These are phyloP conservation scores for Pichia cactophila DNA, from an alignment of 1,139 yeast species.

Conservation along the genomic window DNA sequence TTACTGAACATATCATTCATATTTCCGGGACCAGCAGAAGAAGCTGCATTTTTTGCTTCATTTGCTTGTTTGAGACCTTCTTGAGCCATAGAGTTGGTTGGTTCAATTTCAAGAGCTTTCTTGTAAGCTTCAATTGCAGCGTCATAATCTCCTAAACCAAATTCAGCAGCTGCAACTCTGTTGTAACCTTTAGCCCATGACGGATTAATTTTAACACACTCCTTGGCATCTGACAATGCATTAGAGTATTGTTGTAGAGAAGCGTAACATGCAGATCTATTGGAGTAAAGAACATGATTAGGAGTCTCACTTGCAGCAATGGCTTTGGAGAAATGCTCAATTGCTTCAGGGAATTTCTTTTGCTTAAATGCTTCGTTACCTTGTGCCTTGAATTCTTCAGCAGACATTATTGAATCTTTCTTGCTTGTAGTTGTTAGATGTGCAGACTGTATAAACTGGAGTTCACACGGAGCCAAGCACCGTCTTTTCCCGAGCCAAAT, in stretches of 20 bases:
- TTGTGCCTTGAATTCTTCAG: constrained; percentile 69
- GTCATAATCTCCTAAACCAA: constrained; percentile 72
- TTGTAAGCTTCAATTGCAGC: constrained; percentile 64
- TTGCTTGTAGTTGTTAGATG: neutral
- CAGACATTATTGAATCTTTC: constrained; percentile 32
- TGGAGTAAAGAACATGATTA: constrained; percentile 85
- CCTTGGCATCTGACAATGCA: constrained; percentile 78
- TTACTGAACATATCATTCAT: constrained; percentile 57
- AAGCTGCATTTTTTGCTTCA: constrained; percentile 36
- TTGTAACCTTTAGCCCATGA: constrained; percentile 93
- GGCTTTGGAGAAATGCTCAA: constrained; percentile 76
- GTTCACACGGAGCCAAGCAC: neutral
- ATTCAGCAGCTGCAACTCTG: constrained; percentile 89
- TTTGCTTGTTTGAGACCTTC: constrained; percentile 71
- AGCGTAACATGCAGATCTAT: constrained; percentile 89
- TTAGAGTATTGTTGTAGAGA: constrained; percentile 64
- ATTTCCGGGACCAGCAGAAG: constrained; percentile 59
- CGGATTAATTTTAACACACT: constrained; percentile 71
- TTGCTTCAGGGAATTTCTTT: constrained; percentile 75
- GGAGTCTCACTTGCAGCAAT: constrained; percentile 72
- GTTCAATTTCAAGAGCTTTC: constrained; percentile 77
- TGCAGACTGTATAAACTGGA: neutral
- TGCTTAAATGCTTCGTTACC: constrained; percentile 91
- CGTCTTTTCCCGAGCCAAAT: neutral
- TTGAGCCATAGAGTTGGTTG: constrained; percentile 78